phyloP scores from a whole-genome alignment of 768 basidiomycete genomes.

The Boletus rubropictus region DNA sequence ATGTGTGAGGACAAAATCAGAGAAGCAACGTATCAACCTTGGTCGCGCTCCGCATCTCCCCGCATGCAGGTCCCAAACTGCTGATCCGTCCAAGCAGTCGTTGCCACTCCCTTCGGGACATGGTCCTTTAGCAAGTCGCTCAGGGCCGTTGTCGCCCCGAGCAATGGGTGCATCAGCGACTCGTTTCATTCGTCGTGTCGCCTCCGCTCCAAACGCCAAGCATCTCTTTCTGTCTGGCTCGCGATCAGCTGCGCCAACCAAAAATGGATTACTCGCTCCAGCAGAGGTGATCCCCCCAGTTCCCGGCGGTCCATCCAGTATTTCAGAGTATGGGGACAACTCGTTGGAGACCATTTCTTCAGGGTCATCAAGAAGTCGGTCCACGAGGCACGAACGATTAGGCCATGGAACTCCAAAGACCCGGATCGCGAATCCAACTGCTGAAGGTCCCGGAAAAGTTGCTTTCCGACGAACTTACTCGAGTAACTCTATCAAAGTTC shows the following conservation, averaged over 20 bases:
- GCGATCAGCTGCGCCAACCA: conserved; percentile 55
- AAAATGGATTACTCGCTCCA: conserved; percentile 75
- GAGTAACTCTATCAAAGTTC: conserved; percentile 94
- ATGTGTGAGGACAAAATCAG: conserved; percentile 39
- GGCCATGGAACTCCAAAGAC: conserved; percentile 32
- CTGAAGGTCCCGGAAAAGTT: conserved; percentile 52
- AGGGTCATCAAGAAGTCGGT: conserved; percentile 58
- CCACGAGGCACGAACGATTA: conserved; percentile 37
- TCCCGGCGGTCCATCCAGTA: conserved; percentile 42
- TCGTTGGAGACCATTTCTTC: conserved; percentile 79
- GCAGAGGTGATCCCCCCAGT: conserved; percentile 53
- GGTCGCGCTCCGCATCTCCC: conserved; percentile 40
- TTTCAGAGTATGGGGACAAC: conserved; percentile 55
- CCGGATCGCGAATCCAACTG: conserved; percentile 40
- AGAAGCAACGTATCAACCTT: conserved; percentile 44
- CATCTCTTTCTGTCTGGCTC: conserved; percentile 68
- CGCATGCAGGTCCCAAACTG: conserved; percentile 22
- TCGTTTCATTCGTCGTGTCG: conserved; percentile 90
- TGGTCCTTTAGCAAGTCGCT: conserved; percentile 32
- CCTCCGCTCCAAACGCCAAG: conserved; percentile 95
- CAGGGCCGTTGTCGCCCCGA: conserved; percentile 59
- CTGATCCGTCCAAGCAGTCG: conserved; percentile 38
- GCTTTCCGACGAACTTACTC: conserved; percentile 94
- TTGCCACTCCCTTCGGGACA: conserved; percentile 28
- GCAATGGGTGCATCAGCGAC: conserved; percentile 69